Evolutionary conservation across 495 filamentous ascomycete genomes (phyloP).

Genomic region (Penicillium lagena): DNA sequence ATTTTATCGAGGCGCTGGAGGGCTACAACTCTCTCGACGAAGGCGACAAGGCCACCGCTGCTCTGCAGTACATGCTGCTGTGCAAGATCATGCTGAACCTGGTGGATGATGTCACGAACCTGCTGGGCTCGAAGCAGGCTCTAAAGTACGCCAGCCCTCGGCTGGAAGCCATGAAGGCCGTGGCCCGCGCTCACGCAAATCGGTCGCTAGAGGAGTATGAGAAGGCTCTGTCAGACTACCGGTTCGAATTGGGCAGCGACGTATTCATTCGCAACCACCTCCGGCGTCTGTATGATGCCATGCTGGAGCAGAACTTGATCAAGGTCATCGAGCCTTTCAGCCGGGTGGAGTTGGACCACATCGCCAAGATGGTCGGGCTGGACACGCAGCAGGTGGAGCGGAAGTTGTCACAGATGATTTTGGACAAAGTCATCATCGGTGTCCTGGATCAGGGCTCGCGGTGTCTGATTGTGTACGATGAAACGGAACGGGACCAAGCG

Average conservation of each 20-base stretch:
- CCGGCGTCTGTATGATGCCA: conserved; percentile 89
- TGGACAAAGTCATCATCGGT: conserved; percentile 97
- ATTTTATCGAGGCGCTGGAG: conserved; percentile 98
- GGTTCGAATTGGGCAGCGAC: conserved; percentile 86
- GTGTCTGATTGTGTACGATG: conserved; percentile 94
- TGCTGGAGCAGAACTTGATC: conserved; percentile 98
- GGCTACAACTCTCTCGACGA: conserved; percentile 94
- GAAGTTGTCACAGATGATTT: conserved; percentile 97
- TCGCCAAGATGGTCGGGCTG: conserved; percentile 93
- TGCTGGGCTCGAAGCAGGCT: conserved; percentile 91
- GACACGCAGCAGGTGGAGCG: conserved; percentile 96
- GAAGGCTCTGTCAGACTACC: conserved; percentile 78
- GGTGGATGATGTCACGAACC: conserved; percentile 86
- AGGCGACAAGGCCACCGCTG: conserved; percentile 73
- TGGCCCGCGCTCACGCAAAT: conserved; percentile 90
- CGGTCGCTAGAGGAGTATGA: conserved; percentile 95
- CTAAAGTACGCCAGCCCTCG: conserved; percentile 90
- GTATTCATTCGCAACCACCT: conserved; percentile 93
- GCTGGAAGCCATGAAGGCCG: conserved; percentile 97
- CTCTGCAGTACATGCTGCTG: conserved; percentile 97
- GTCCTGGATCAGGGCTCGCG: conserved; percentile 97
- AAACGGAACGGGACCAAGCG: conserved; percentile 84
- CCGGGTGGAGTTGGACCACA: conserved; percentile 91
- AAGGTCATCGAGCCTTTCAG: conserved; percentile 99
- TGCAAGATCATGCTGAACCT: conserved; percentile 99